These are phyloP conservation scores for Fusarium coicis DNA, from an alignment of 2,329 filamentous ascomycete species.

Conservation along the genomic window DNA sequence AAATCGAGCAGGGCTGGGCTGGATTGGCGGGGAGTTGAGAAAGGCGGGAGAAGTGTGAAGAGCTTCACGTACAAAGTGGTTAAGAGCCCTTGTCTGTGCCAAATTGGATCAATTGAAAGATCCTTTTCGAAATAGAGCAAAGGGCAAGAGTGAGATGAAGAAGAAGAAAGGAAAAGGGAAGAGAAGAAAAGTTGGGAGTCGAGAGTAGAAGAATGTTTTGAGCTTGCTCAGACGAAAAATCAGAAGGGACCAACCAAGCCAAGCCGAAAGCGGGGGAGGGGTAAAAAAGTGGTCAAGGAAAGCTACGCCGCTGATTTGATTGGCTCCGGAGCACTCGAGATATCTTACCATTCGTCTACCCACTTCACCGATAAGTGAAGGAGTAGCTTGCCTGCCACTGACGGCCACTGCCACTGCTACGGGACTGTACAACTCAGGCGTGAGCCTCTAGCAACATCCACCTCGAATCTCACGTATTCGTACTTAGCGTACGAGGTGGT, in stretches of 20 bases:
- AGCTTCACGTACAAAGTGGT: slow-evolving; percentile 38
- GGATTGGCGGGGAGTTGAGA: neutral
- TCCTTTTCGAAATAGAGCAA: slow-evolving; percentile 41
- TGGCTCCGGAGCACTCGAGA: slow-evolving; percentile 6
- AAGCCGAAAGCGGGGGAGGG: slow-evolving; percentile 52
- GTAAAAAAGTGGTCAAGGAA: slow-evolving; percentile 38
- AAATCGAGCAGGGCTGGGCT: slow-evolving; percentile 15
- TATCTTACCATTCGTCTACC: slow-evolving; percentile 1
- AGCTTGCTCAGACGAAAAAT: slow-evolving; percentile 37
- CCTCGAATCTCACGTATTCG: slow-evolving; percentile 41
- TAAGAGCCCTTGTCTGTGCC: slow-evolving; percentile 44
- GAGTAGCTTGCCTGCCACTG: neutral
- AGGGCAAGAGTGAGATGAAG: slow-evolving; percentile 37
- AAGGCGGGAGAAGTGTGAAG: neutral
- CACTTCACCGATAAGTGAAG: slow-evolving; percentile 5
- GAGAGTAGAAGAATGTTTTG: slow-evolving; percentile 36
- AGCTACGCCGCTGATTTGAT: slow-evolving; percentile 27
- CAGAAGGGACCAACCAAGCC: slow-evolving; percentile 36
- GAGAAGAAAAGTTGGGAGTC: slow-evolving; percentile 33
- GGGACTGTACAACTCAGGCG: slow-evolving; percentile 1
- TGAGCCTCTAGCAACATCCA: slow-evolving; percentile 18
- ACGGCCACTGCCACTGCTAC: neutral
- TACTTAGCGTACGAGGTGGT: slow-evolving; percentile 29
- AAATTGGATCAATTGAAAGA: slow-evolving; percentile 44
- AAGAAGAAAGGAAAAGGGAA: slow-evolving; percentile 36